Percentiles rank a stretch among this genome's conserved stretches.
phyloP scores from a whole-genome alignment of 495 filamentous ascomycete genomes.

The Emericellopsis terricola region DNA sequence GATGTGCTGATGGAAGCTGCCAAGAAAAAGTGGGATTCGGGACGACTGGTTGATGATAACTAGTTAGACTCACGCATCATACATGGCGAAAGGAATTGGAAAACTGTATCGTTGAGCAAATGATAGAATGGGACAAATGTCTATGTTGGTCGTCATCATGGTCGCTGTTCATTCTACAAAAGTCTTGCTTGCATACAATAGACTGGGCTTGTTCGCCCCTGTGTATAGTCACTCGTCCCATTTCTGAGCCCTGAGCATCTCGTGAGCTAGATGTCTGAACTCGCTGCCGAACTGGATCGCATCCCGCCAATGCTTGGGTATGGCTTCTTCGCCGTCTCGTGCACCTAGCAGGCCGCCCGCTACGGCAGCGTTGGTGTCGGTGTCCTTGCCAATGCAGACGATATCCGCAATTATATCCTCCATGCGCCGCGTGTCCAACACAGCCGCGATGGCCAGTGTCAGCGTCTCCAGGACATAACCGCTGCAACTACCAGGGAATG shows the following conservation, averaged over 20 bases:
- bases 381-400: conserved; percentile 12
- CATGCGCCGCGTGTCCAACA: conserved; percentile 11
- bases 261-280: conserved; percentile 10
- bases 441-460: conserved; percentile 10
- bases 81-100: too few relatives aligned
- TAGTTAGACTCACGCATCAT: too few relatives aligned
- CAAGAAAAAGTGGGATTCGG: conserved; percentile 39
- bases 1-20: conserved; percentile 53
- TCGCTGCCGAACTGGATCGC: conserved; percentile 13
- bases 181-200: too few relatives aligned
- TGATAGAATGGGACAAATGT: too few relatives aligned
- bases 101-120: too few relatives aligned
- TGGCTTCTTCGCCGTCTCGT: conserved; percentile 11
- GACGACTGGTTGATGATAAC: conserved; percentile 21
- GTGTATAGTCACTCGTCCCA: too few relatives aligned
- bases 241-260: too few relatives aligned
- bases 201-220: too few relatives aligned
- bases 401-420: conserved; percentile 15
- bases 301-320: conserved; percentile 10
- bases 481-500: conserved; percentile 6
- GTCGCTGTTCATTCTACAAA: too few relatives aligned
- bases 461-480: conserved; percentile 14
- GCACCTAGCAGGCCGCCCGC: conserved; percentile 14
- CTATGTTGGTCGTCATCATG: too few relatives aligned
- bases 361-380: conserved; percentile 16